A percentile compares a stretch with the other conserved stretches of the same genome.
phyloP scores from a whole-genome alignment of 352 stramenopile genomes.

The Globisporangium mamillatum region DNA sequence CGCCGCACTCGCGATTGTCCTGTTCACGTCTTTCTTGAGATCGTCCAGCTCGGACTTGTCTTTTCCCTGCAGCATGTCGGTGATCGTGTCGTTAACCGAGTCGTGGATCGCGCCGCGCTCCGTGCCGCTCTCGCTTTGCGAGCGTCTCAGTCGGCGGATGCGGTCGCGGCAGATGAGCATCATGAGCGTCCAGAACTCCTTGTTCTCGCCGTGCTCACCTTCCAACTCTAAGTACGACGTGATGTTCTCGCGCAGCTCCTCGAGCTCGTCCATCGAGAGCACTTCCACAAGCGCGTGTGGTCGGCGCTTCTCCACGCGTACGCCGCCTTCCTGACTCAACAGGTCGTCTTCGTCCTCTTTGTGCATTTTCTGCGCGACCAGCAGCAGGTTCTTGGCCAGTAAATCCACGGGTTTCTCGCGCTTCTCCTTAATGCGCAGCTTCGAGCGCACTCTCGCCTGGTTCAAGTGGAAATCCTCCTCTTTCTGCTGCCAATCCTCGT shows the following conservation, averaged over 20 bases:
- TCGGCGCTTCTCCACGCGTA: constrained; percentile 79
- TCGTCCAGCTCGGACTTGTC: constrained; percentile 39
- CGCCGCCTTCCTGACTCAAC: constrained; percentile 51
- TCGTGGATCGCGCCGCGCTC: constrained; percentile 82
- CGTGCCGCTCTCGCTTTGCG: constrained; percentile 68
- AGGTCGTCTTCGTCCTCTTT: constrained; percentile 80
- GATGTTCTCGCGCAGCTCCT: constrained; percentile 88
- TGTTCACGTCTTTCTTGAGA: constrained; percentile 59
- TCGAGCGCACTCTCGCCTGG: constrained; percentile 91
- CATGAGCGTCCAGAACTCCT: constrained; percentile 88
- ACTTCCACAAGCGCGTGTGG: constrained; percentile 74
- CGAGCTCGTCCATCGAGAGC: constrained; percentile 75
- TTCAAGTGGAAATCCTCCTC: constrained; percentile 97
- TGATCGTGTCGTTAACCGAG: constrained; percentile 85
- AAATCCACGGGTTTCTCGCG: constrained; percentile 96
- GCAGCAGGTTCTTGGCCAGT: constrained; percentile 98
- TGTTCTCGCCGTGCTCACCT: constrained; percentile 45
- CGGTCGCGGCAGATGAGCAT: constrained; percentile 75
- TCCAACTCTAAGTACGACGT: constrained; percentile 91
- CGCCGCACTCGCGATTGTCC: constrained; percentile 58
- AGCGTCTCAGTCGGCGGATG: constrained; percentile 47
- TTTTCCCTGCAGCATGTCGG: constrained; percentile 89
- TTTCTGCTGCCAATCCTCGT: constrained; percentile 97
- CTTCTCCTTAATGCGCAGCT: constrained; percentile 83
- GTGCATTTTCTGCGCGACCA: constrained; percentile 80